Evolutionary conservation across 176 grass and related monocot genomes (phyloP).

Genomic region (Leersia perrieri): DNA sequence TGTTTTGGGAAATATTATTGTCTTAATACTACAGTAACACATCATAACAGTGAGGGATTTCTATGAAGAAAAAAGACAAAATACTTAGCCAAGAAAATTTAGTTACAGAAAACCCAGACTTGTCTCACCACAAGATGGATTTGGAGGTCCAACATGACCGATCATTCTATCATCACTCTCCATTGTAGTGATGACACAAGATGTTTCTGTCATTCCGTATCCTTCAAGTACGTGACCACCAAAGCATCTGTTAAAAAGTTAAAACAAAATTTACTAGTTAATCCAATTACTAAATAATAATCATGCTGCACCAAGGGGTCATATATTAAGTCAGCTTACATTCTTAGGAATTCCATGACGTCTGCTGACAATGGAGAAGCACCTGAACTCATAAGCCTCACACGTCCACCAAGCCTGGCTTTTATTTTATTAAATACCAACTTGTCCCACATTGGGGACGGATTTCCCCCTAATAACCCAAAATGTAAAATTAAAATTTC

Average conservation of each 20-base stretch:
- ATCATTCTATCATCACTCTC: conserved; percentile 57
- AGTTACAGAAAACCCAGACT: conserved; percentile 5
- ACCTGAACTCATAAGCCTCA: conserved; percentile 82
- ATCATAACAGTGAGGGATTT: neutral
- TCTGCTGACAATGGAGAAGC: conserved; percentile 89
- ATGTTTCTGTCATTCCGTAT: conserved; percentile 98
- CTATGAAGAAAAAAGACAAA: neutral
- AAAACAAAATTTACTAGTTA: neutral
- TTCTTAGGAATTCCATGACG: conserved; percentile 94
- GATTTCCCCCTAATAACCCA: conserved; percentile 58
- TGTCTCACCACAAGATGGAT: conserved; percentile 75
- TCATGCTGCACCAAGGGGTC: conserved; percentile 23
- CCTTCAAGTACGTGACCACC: conserved; percentile 78
- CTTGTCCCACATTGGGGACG: conserved; percentile 90
- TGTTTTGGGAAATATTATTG: neutral
- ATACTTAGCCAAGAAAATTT: neutral
- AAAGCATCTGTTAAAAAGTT: conserved; percentile 69
- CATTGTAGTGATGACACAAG: conserved; percentile 81
- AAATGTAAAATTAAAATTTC: conserved; percentile 4
- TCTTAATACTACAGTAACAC: neutral
- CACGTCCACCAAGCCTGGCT: conserved; percentile 81
- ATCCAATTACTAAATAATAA: conserved; percentile 29
- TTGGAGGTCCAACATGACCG: conserved; percentile 96
- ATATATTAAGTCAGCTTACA: conserved; percentile 55
- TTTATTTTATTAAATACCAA: conserved; percentile 99